Evolutionary conservation across 1,284 basidiomycete genomes (phyloP).

Genomic region (Vanrija pseudolonga): DNA sequence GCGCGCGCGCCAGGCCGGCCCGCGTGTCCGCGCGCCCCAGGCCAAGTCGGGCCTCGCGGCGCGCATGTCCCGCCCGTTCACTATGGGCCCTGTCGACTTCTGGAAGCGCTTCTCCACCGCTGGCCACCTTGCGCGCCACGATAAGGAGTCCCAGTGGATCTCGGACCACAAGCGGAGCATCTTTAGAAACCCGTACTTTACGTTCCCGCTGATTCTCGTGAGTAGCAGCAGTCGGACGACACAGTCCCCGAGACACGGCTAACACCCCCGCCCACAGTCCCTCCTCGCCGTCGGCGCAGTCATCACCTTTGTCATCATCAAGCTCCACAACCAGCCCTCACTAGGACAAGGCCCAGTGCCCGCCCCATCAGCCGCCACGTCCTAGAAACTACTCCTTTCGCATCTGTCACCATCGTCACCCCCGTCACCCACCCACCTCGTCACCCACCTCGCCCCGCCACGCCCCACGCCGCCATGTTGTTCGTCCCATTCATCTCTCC

Average conservation of each 20-base stretch:
- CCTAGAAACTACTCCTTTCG: too few species aligned
- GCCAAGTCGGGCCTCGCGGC: slow-evolving; percentile 7
- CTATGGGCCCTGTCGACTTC: slow-evolving; percentile 32
- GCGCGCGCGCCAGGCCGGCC: slow-evolving; percentile 12
- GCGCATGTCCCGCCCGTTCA: slow-evolving; percentile 15
- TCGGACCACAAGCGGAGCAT: slow-evolving; percentile 5
- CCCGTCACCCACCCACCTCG: too few species aligned
- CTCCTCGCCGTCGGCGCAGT: slow-evolving; percentile 9
- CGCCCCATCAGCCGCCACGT: too few species aligned
- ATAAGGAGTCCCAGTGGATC: slow-evolving; percentile 9
- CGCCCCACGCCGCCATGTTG: too few species aligned
- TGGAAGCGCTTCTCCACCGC: slow-evolving; percentile 38
- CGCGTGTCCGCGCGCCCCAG: background rate
- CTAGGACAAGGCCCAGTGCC: too few species aligned
- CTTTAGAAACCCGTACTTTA: slow-evolving; percentile 16
- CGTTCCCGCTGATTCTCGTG: slow-evolving; percentile 11
- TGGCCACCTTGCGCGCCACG: background rate
- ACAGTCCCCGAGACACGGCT: too few species aligned
- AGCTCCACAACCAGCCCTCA: background rate
- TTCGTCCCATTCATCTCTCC: too few species aligned
- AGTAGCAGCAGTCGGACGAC: background rate
- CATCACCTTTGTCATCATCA: slow-evolving; percentile 5
- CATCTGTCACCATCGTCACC: too few species aligned
- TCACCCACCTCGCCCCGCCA: too few species aligned
- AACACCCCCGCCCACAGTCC: background rate